Evolutionary conservation across 768 basidiomycete species (phyloP).

Genomic region (Lactifluus subvellereus): DNA sequence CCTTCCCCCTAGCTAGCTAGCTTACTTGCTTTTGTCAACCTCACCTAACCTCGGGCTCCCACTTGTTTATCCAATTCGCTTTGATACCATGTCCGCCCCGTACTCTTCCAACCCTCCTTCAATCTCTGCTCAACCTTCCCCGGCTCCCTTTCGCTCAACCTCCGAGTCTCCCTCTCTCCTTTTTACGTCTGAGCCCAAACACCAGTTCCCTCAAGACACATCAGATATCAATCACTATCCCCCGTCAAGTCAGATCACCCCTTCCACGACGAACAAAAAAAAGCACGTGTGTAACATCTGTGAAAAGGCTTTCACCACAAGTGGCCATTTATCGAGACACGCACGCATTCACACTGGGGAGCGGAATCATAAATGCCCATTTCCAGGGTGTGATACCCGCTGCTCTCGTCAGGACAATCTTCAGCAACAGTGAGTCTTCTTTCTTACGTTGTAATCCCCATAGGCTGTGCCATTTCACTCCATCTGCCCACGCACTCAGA

Average conservation of each 20-base stretch:
- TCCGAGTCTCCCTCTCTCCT: neutral
- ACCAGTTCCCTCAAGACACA: neutral
- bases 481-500: neutral
- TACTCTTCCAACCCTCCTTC: conserved; percentile 10
- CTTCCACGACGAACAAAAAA: conserved; percentile 25
- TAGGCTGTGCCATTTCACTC: neutral
- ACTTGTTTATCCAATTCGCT: neutral
- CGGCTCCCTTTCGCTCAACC: neutral
- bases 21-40: neutral
- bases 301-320: conserved; percentile 77
- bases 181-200: neutral
- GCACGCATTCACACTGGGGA: conserved; percentile 89
- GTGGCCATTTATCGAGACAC: conserved; percentile 84
- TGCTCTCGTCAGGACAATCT: conserved; percentile 90
- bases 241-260: neutral
- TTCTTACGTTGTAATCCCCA: neutral
- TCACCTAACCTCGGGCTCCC: neutral
- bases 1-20: neutral
- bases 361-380: conserved; percentile 88
- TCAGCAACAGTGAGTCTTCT: conserved; percentile 47
- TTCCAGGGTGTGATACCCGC: conserved; percentile 89
- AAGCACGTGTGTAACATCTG: conserved; percentile 65
- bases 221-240: neutral
- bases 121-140: conserved; percentile 11
- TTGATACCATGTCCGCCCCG: conserved; percentile 8